These are phyloP conservation scores for Echria macrotheca DNA, from an alignment of 495 filamentous ascomycete genomes.

Conservation along the genomic window DNA sequence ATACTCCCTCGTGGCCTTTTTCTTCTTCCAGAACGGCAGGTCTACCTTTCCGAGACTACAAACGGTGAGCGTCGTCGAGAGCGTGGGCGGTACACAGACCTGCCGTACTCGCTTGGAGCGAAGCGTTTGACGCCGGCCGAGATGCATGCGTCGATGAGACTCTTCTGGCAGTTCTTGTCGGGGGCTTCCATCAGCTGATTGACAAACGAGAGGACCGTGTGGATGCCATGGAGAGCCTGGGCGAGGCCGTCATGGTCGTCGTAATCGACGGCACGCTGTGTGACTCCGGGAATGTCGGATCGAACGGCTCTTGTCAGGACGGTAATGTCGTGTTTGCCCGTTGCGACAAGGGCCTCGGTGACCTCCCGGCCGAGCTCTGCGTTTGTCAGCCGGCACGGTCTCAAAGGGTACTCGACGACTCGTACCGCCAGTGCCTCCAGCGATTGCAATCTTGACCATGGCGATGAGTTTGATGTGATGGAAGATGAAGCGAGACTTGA, in stretches of 20 bases:
- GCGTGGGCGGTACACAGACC: no score
- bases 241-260: constrained; percentile 30
- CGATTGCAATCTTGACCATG: constrained; percentile 4
- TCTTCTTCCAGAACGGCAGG: not conserved
- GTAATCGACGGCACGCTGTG: constrained; percentile 33
- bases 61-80: no score
- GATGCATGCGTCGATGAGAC: constrained; percentile 47
- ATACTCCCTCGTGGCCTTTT: constrained; percentile 37
- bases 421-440: not conserved
- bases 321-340: constrained; percentile 2
- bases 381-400: not conserved
- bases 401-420: not conserved
- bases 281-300: not conserved
- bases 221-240: constrained; percentile 37
- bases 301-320: not conserved
- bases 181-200: constrained; percentile 24
- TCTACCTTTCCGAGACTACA: not conserved
- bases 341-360: constrained; percentile 1
- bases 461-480: not conserved
- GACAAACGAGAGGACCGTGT: constrained; percentile 51
- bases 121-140: constrained; percentile 49
- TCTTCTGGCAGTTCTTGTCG: constrained; percentile 33
- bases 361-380: constrained; percentile 2
- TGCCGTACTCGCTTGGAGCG: constrained; percentile 43
- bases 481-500: not conserved